Evolutionary conservation across 345 rosid species (phyloP), one percentile per base, ranked within the genome.

Genomic region (Adansonia digitata): DNA sequence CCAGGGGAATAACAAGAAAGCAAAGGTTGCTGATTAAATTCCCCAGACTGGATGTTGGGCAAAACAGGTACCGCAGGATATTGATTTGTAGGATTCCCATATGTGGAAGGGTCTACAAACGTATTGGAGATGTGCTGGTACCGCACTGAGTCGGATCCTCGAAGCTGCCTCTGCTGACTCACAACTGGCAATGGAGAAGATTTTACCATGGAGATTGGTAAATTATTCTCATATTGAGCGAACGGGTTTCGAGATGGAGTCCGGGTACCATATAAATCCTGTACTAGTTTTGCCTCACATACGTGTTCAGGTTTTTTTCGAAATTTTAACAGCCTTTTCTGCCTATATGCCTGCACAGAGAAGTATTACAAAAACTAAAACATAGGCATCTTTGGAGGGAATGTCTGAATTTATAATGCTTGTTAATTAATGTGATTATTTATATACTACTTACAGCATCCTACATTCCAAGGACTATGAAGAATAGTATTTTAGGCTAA

Each of bases 1-100:
- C 78, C 84, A 24, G 87, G 85, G 74, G 85, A 81, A 74, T 79
- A 81, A 63, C 87, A 82, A 79, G 91, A 81, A 82, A 82, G 83
- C 68, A 83, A 56, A 51, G 82, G 56, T 63, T 83, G 89, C 55
- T 72, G 80, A 75, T 81, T 89, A 61, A 80, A 70, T 76, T 88
- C 88, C 62, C 82, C 79, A 56, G 80, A 71, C 26, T 84, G 93
- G 75, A 83, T 64, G 43, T 82, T 82, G 13, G 88, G 82, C 69
- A 81, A 40, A 64, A 85, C 81, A 69, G 89, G 87, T 82, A 84
- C 83, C 40, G 81, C 68, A 74, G 92, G 84, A 80, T 68, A 86
- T 70, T 91, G 87, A 77, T 85, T 86, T 77, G 86, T 70, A 55
- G 72, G 73, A 82, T 80, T 85, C 69, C 86, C 84, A 80, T 81